Conservation (phyloP, 2,329 filamentous ascomycete species). For the Cladophialophora immunda region DNA sequence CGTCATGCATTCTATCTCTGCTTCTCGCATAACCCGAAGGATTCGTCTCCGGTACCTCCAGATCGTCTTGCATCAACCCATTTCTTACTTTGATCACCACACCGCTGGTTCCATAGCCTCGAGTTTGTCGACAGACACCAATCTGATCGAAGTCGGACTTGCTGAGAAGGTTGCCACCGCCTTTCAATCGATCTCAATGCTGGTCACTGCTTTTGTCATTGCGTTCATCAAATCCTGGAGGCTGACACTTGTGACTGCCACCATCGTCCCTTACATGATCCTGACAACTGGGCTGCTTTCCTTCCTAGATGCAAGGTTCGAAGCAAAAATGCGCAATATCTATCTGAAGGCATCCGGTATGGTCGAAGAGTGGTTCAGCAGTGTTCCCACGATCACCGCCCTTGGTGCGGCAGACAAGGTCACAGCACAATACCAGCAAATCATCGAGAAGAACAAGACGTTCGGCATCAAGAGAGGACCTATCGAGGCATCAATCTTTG, state of each 20-base stretch:
- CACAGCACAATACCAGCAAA: slow-evolving; percentile 41
- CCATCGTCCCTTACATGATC: slow-evolving; percentile 57
- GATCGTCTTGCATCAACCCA: neutral
- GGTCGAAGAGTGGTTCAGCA: slow-evolving; percentile 60
- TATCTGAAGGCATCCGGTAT: slow-evolving; percentile 63
- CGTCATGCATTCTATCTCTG: neutral
- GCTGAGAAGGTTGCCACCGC: slow-evolving; percentile 50
- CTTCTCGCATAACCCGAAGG: neutral
- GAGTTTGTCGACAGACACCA: slow-evolving; percentile 41
- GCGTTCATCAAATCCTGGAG: slow-evolving; percentile 54
- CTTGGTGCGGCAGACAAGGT: slow-evolving; percentile 45
- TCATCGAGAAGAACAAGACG: slow-evolving; percentile 40
- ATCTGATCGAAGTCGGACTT: slow-evolving; percentile 51
- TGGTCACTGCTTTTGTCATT: slow-evolving; percentile 52
- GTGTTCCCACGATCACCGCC: slow-evolving; percentile 57
- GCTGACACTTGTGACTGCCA: slow-evolving; percentile 56
- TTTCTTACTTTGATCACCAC: neutral
- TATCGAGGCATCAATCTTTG: slow-evolving; percentile 54
- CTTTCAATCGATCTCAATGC: slow-evolving; percentile 47
- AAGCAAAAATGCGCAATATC: slow-evolving; percentile 44
- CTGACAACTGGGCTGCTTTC: slow-evolving; percentile 41
- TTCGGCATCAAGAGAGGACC: slow-evolving; percentile 56
- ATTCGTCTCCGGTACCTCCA: neutral
- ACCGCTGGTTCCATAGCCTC: neutral
- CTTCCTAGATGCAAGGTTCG: slow-evolving; percentile 36